Evolutionary conservation across 1,284 basidiomycete species (phyloP), one percentile per base, ranked within the genome.

Genomic region (Kalmanozyma brasiliensis): DNA sequence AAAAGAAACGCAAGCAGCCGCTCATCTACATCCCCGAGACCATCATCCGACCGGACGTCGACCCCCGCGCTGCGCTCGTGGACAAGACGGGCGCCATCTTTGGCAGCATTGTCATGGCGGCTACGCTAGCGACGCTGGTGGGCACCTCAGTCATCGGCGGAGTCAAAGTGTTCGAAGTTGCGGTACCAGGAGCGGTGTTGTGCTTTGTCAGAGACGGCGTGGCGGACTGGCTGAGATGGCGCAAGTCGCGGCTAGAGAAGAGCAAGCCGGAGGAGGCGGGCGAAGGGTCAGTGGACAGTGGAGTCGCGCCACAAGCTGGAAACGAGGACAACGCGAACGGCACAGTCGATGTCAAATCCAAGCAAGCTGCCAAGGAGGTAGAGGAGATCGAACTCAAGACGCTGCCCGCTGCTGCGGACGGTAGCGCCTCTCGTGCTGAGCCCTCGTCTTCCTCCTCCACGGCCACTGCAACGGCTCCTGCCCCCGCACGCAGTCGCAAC

Each of bases 111-210:
- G 74, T 87, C 30, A 84, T 90, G 60, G 73, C 85, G 1, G 77
- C 84, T 1, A 88, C 88, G 4, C 84, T 90, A 8, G 84, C 83
- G 3, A 83, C 86, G 1, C 83, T 90, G 2, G 85, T 90, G 1
- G 87, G 85, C 1, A 87, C 88, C 52, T 87, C 84, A 67, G 83
- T 84, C 32, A 83, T 87, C 0, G 83, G 84, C 24, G 85, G 82
- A 38, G 85, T 85, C 52, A 84, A 86, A 49, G 92, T 87, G 3
- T 87, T 85, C 65, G 74, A 80, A 83, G 90, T 98, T 43, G 91
- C 89, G 1, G 86, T 93, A n/a, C 94, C 95, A 0, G 93, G 94
- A 30, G 94, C 93, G 0, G 81, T 87, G 1, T 81, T 87, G 48
- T 91, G 92, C 78, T 85, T 92, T 38, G 46, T 87, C 2, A 87